Conservation (phyloP, 441 rosid species). For the Pelargonium citronellum region DNA sequence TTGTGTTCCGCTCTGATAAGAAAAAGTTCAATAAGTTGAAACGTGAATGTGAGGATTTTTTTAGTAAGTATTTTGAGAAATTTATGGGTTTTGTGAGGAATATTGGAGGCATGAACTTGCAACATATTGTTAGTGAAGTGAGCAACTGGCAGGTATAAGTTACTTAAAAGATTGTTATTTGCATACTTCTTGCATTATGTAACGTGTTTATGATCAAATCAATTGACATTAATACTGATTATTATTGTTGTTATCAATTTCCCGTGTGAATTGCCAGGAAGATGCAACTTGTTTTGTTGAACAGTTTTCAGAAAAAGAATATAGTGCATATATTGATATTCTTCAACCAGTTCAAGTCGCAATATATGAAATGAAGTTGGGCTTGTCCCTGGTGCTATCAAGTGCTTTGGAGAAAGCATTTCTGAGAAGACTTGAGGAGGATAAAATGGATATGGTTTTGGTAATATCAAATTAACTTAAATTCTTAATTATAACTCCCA, state of each 20-base stretch:
- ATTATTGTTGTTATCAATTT: background rate
- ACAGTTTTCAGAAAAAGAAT: slow-evolving; percentile 49
- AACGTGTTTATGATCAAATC: background rate
- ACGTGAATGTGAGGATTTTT: slow-evolving; percentile 62
- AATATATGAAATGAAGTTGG: slow-evolving; percentile 84
- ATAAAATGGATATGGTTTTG: slow-evolving; percentile 49
- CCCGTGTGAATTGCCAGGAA: slow-evolving; percentile 45
- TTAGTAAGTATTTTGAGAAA: slow-evolving; percentile 27
- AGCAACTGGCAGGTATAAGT: slow-evolving; percentile 79
- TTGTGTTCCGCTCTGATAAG: slow-evolving; percentile 70
- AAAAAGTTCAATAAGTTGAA: slow-evolving; percentile 58
- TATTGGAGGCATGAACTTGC: slow-evolving; percentile 38
- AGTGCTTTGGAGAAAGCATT: slow-evolving; percentile 37
- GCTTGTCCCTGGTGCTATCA: slow-evolving; percentile 60
- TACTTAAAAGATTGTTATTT: background rate
- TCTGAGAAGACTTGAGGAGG: slow-evolving; percentile 37
- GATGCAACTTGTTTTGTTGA: slow-evolving; percentile 62
- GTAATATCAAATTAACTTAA: slow-evolving; percentile 28
- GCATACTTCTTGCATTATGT: background rate
- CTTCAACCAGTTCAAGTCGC: slow-evolving; percentile 93
- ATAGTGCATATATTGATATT: slow-evolving; percentile 62
- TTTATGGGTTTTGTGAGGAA: slow-evolving; percentile 39
- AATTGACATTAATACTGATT: background rate
- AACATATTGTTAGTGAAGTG: slow-evolving; percentile 47
- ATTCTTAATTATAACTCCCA: too few species aligned